These are phyloP conservation scores for Aspergillus nanangensis DNA, from an alignment of 495 filamentous ascomycete genomes.

Conservation along the genomic window DNA sequence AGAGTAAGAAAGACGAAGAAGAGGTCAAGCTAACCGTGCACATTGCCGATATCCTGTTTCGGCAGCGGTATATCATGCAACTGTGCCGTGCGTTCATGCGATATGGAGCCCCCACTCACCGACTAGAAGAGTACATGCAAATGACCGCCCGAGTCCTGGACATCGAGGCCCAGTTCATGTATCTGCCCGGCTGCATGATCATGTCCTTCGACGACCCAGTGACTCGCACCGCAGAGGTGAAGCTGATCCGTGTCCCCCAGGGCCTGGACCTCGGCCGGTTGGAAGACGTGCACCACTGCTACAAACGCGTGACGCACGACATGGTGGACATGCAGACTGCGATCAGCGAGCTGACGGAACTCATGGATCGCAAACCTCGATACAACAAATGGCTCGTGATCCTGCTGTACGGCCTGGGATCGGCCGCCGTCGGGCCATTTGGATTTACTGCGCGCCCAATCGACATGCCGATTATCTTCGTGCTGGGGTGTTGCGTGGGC, in stretches of 20 bases:
- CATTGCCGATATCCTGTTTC: constrained; percentile 71
- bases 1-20: constrained; percentile 7
- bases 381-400: constrained; percentile 65
- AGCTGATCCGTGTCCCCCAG: constrained; percentile 68
- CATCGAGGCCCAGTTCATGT: constrained; percentile 84
- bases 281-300: constrained; percentile 77
- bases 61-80: constrained; percentile 79
- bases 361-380: constrained; percentile 48
- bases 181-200: constrained; percentile 87
- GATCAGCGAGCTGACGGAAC: constrained; percentile 56
- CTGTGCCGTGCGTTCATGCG: constrained; percentile 85
- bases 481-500: constrained; percentile 78
- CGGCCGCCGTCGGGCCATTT: constrained; percentile 73
- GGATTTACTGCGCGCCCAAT: constrained; percentile 78
- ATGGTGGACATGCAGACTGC: constrained; percentile 74
- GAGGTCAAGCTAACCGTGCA: constrained; percentile 63
- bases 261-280: constrained; percentile 80
- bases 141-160: constrained; percentile 83
- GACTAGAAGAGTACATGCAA: constrained; percentile 76
- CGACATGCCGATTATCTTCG: constrained; percentile 79
- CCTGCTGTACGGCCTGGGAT: constrained; percentile 74
- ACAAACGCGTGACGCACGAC: constrained; percentile 91
- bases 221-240: constrained; percentile 86
- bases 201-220: constrained; percentile 85
- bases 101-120: constrained; percentile 71